A percentile compares a stretch with the other conserved stretches of the same genome.
These are phyloP conservation scores for Blepharisma stoltei DNA, from an alignment of 73 alveolate species.

Conservation along the genomic window DNA sequence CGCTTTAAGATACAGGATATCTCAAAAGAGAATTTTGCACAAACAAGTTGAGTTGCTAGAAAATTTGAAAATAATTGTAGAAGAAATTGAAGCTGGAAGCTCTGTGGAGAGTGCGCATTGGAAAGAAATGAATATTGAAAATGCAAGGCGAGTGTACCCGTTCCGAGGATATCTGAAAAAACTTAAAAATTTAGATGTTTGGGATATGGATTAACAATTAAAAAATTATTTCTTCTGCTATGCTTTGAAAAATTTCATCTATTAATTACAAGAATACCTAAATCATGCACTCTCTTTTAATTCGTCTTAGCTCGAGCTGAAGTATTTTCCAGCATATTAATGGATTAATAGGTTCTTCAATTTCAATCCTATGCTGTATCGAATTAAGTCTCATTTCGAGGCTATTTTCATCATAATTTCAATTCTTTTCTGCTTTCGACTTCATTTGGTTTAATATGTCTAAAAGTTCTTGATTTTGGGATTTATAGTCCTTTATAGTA, in stretches of 20 bases:
- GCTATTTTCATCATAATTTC: neutral
- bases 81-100: neutral
- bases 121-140: neutral
- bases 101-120: neutral
- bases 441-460: neutral
- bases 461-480: neutral
- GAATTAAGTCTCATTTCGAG: neutral
- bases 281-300: neutral
- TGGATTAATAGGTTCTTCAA: neutral
- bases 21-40: conserved; percentile 1
- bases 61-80: neutral
- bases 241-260: too few relatives aligned
- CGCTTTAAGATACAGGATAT: conserved; percentile 17
- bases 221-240: too few relatives aligned
- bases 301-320: neutral
- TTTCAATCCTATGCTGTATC: neutral
- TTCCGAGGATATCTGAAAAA: conserved; percentile 1
- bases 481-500: neutral
- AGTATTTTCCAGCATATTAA: neutral
- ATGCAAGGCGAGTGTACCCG: neutral
- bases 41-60: neutral
- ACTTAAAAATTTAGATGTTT: neutral
- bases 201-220: too few relatives aligned
- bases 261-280: too few relatives aligned
- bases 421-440: neutral